Evolutionary conservation across 2,329 filamentous ascomycete genomes (phyloP).

Genomic region (Elsinoe ampelina): DNA sequence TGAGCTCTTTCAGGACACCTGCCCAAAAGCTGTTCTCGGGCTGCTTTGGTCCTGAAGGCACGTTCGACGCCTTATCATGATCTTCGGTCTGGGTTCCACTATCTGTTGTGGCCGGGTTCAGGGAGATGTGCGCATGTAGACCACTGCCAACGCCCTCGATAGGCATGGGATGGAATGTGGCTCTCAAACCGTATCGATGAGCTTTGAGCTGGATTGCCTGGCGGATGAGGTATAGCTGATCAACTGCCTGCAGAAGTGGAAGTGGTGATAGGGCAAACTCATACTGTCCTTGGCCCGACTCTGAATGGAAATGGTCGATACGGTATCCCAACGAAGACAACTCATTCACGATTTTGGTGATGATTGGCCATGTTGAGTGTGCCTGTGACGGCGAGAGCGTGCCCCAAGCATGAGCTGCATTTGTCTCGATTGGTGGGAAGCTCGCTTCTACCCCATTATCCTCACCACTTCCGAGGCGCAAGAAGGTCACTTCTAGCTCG

Average conservation of each 20-base stretch:
- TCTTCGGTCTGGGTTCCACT: not conserved
- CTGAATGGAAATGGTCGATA: conserved; percentile 65
- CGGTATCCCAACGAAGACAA: conserved; percentile 55
- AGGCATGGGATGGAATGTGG: conserved; percentile 67
- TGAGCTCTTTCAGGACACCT: conserved; percentile 58
- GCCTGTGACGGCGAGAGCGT: conserved; percentile 55
- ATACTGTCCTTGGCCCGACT: conserved; percentile 65
- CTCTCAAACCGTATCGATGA: conserved; percentile 51
- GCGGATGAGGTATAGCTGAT: conserved; percentile 60
- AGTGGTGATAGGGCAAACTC: conserved; percentile 62
- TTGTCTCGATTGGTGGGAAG: conserved; percentile 44
- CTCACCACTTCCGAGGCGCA: conserved; percentile 36
- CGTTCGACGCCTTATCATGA: not conserved
- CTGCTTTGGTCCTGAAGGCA: not conserved
- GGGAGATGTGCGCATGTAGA: conserved; percentile 60
- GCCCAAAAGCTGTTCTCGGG: conserved; percentile 56
- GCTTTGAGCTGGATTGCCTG: conserved; percentile 60
- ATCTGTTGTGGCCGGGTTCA: conserved; percentile 36
- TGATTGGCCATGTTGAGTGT: conserved; percentile 45
- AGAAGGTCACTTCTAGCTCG: conserved; percentile 70
- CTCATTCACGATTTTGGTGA: conserved; percentile 55
- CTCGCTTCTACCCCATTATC: not conserved
- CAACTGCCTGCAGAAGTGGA: conserved; percentile 57
- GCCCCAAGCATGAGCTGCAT: conserved; percentile 57
- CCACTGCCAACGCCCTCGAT: conserved; percentile 54